Base-by-base conservation (phyloP, 1,284 basidiomycete species). In the Sanghuangporus baumii region DNA sequence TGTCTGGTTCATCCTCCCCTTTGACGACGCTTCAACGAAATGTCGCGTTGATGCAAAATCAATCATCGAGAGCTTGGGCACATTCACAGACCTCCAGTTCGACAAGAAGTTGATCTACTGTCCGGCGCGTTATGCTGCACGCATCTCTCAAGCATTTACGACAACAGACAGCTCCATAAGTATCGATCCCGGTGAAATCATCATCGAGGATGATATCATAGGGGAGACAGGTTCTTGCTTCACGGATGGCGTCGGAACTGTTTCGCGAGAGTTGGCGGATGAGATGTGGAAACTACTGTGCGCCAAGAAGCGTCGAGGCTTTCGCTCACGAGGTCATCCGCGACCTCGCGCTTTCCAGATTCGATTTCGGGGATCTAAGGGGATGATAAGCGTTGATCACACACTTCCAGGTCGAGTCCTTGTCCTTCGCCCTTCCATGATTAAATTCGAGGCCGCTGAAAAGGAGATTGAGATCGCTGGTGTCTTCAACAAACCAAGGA, bases 91-190 rank as follows among this genome's bases (percentile, higher is more conserved):
- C 37, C 73, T 82, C 0, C 23, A 60, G 4, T 82, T 77, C 56
- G 82, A 85, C 66, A 69, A 59, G 14, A 66, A 69, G 0, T 74
- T 87, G 7, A 81, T 81, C n/a, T 74, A 73, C 55, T 87, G 84
- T 65, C 87, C 88, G 2, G 87, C 88, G 31, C 79, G 87, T 51
- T 89, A 86, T 71, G 88, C 82, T 3, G 88, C 89, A 7, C 77
- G 88, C 16, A 78, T 91, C 36, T 86, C 86, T 2, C 87, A 87
- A 69, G 86, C 86, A 0, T 90, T 91, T 70, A 89, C 88, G 0
- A 80, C 88, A 0, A 90, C 88, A 0, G 85, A 88, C 66, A 76
- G 80, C 2, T 81, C 83, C 0, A 75, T 87, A 14, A 69, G 76
- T 20, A 76, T 86, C 12, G 74, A 79, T 31, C 77, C 80, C 1